Evolutionary conservation across 2,329 filamentous ascomycete genomes (phyloP), one percentile per base, ranked within the genome.

Genomic region (Aureobasidium leucospermi): DNA sequence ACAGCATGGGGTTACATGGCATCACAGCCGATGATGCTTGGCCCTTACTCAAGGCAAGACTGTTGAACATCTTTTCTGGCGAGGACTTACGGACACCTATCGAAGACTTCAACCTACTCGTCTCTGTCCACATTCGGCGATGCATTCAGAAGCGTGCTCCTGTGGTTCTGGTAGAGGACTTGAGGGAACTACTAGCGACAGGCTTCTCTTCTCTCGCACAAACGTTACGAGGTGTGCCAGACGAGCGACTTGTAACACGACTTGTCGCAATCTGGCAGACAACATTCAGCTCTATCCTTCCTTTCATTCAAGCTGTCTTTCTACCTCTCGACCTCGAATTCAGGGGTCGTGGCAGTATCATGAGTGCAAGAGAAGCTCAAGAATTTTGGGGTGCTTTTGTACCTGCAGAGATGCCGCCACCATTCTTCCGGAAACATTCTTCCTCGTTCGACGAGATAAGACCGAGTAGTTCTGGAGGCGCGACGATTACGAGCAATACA

Each of bases 231-330:
- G 84, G 84, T 47, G 85, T 90, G 0, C 81, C 90, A 0, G 93
- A 97, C 68, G 92, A 96, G 62, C 84, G 87, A 36, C 82, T 97
- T n/a, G 90, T 97, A 23, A 89, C 90, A 0, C 85, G 90, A 59
- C 79, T 99, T 0, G 93, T 96, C 2, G 90, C 96, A 70, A 85
- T 96, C 69, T 99, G 94, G 94, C 84, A 95, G 61, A 86, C 94
- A 48, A 92, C 94, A 0, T 96, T 96, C 68, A 93, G 90, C 2
- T 88, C 84, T 6, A 89, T 97, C 39, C 75, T 97, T 5, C 94
- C 94, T 0, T 97, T 96, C 69, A 86, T 99, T 67, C 93, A 97
- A 75, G 91, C 93, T 1, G 92, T 96, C 1, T 96, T 99, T 69
- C 77, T 99, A 1, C 94, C 92, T 0, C 77, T 99, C 1, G 94